Evolutionary conservation across 116 monocot genomes (phyloP).

Genomic region (Cymodocea nodosa): DNA sequence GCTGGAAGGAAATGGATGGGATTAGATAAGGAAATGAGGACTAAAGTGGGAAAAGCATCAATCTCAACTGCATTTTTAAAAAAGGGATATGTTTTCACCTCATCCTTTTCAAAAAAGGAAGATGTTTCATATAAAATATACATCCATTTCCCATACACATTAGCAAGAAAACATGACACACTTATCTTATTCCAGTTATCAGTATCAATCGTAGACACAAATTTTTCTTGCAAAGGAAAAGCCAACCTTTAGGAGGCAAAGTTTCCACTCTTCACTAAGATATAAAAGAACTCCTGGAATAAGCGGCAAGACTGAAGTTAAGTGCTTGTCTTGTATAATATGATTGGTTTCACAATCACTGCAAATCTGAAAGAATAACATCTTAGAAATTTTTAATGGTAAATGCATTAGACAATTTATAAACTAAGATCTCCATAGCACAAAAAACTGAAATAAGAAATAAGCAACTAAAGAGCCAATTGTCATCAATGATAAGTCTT

Average conservation of each 20-base stretch:
- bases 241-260: slow-evolving; percentile 26
- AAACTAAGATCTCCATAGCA: background rate
- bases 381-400: too few species aligned
- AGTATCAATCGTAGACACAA: too few species aligned
- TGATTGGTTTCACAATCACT: slow-evolving; percentile 9
- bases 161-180: too few species aligned
- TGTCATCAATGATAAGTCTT: background rate
- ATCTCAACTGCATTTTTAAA: too few species aligned
- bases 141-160: too few species aligned
- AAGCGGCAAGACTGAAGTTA: slow-evolving; percentile 35
- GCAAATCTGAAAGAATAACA: slow-evolving; percentile 18
- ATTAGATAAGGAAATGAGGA: too few species aligned
- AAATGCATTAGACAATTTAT: background rate
- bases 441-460: background rate
- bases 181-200: too few species aligned
- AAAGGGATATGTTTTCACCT: too few species aligned
- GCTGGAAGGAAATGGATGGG: too few species aligned
- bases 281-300: slow-evolving; percentile 48
- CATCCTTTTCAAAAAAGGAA: too few species aligned
- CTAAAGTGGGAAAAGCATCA: too few species aligned
- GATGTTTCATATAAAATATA: too few species aligned
- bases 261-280: slow-evolving; percentile 30
- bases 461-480: background rate
- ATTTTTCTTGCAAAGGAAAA: background rate
- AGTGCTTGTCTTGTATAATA: slow-evolving; percentile 38